These are phyloP conservation scores for Dryas octopetala DNA, from an alignment of 306 rosid genomes.

Conservation along the genomic window DNA sequence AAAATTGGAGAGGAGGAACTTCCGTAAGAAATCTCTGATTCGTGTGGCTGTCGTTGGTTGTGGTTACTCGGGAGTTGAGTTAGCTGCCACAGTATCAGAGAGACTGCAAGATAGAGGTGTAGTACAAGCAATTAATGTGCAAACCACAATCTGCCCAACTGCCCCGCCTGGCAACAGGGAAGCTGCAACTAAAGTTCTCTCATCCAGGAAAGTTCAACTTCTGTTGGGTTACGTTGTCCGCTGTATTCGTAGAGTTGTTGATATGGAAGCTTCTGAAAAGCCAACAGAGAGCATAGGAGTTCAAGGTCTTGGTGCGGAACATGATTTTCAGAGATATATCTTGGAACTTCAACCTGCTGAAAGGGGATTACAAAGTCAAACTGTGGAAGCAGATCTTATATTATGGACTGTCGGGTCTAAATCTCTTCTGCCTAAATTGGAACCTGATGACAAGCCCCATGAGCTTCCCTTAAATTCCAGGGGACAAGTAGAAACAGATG, in stretches of 20 bases:
- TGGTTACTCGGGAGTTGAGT: conserved; percentile 92
- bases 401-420: conserved; percentile 95
- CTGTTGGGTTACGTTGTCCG: conserved; percentile 80
- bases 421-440: conserved; percentile 71
- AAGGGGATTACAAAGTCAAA: conserved; percentile 62
- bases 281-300: conserved; percentile 26
- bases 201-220: conserved; percentile 82
- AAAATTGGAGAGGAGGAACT: conserved; percentile 76
- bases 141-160: conserved; percentile 63
- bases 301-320: conserved; percentile 29
- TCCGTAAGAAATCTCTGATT: conserved; percentile 60
- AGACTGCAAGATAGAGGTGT: conserved; percentile 75
- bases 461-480: conserved; percentile 81
- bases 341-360: conserved; percentile 83
- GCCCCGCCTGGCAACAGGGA: conserved; percentile 89
- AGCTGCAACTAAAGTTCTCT: conserved; percentile 83
- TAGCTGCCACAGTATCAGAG: conserved; percentile 93
- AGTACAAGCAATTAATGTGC: conserved; percentile 80
- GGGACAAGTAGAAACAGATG: conserved; percentile 94
- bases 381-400: conserved; percentile 75
- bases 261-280: conserved; percentile 43
- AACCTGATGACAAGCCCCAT: conserved; percentile 47
- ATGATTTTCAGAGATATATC: conserved; percentile 49
- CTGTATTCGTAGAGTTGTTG: conserved; percentile 47
- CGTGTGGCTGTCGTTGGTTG: conserved; percentile 94